Conservation (phyloP, 1,284 basidiomycete species). For the Rugosomyces carneus region DNA sequence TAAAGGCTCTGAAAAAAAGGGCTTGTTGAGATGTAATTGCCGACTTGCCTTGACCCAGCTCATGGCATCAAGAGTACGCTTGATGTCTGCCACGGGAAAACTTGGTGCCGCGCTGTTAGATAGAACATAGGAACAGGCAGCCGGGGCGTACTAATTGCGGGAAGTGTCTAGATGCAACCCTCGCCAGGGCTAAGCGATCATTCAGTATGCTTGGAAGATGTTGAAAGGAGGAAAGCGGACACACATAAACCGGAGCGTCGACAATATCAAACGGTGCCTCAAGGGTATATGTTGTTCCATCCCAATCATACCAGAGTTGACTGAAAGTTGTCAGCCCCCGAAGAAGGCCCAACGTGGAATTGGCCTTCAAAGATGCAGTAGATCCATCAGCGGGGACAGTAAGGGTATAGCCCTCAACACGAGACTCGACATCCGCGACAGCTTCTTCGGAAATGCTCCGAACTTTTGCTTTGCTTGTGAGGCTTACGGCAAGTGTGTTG, state of each 20-base stretch:
- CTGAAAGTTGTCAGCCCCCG: conserved; percentile 73
- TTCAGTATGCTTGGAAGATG: conserved; percentile 2
- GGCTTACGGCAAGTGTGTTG: conserved; percentile 33
- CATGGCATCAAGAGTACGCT: conserved; percentile 74
- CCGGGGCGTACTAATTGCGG: conserved; percentile 27
- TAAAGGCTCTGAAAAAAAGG: background rate
- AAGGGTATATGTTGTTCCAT: conserved; percentile 42
- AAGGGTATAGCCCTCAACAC: conserved; percentile 60
- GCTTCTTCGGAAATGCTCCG: conserved; percentile 45
- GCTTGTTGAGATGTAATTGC: background rate
- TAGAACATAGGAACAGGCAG: background rate
- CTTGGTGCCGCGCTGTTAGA: conserved; percentile 23
- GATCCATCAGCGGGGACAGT: conserved; percentile 52
- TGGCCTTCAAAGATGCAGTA: conserved; percentile 51
- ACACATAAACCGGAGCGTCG: conserved; percentile 56
- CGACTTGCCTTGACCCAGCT: conserved; percentile 73
- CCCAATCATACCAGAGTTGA: conserved; percentile 62
- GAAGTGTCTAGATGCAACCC: conserved; percentile 71
- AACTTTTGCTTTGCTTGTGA: conserved; percentile 27
- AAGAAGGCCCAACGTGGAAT: conserved; percentile 65
- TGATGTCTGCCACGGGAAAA: conserved; percentile 55
- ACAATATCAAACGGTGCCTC: conserved; percentile 46
- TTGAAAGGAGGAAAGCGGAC: conserved; percentile 13
- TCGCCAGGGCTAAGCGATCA: conserved; percentile 52
- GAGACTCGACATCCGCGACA: conserved; percentile 39